Percentiles rank a stretch among this genome's conserved stretches.
phyloP scores from a whole-genome alignment of 192 early-diverging fungal genomes.

The Mortierella alpina region DNA sequence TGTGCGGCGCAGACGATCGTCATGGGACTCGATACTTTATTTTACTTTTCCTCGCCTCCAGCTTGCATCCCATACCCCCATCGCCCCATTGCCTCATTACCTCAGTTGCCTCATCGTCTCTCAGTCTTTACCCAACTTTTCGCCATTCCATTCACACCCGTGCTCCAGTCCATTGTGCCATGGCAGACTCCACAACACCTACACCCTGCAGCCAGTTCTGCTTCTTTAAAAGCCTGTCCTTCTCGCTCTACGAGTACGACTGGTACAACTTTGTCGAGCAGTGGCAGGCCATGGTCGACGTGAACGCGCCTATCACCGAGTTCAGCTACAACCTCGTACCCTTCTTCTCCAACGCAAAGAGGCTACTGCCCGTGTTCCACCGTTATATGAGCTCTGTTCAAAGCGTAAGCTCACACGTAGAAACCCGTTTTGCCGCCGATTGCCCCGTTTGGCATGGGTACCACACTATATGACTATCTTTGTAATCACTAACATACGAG shows the following conservation, averaged over 20 bases:
- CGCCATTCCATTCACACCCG: not conserved
- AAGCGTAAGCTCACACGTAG: conserved; percentile 12
- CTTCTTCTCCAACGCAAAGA: conserved; percentile 49
- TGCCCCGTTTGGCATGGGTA: not conserved
- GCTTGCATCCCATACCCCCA: not conserved
- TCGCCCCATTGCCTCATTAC: not conserved
- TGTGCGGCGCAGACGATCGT: no score
- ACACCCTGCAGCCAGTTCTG: conserved; percentile 49
- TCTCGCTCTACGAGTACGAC: conserved; percentile 51
- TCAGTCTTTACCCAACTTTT: not conserved
- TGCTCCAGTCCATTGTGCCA: not conserved
- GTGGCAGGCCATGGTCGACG: conserved; percentile 45
- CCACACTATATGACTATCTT: not conserved
- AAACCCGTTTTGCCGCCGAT: no score
- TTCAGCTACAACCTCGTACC: conserved; percentile 53
- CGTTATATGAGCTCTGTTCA: conserved; percentile 45
- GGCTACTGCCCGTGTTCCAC: conserved; percentile 54
- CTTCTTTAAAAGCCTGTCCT: conserved; percentile 48
- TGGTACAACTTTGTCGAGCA: conserved; percentile 54
- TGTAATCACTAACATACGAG: not conserved
- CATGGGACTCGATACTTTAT: no score
- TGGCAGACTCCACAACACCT: conserved; percentile 18
- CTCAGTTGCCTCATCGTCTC: not conserved
- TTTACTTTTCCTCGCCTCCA: not conserved
- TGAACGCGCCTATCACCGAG: conserved; percentile 43